phyloP scores from a whole-genome alignment of 139 green algal species.

The Chlorella sp. region DNA sequence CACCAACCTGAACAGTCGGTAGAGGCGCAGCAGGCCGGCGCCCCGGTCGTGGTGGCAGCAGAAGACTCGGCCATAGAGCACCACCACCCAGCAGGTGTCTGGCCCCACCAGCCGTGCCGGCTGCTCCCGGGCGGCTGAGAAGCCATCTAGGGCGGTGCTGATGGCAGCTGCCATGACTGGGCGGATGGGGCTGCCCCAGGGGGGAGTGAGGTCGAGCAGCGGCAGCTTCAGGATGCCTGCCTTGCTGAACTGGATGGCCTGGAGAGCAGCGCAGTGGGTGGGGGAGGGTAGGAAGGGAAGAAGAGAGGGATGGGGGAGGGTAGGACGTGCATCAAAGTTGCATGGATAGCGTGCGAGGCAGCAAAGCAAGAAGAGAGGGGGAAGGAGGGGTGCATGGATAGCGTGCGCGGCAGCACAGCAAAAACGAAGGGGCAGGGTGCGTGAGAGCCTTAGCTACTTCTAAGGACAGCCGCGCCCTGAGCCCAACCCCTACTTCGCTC shows the following conservation, averaged over 20 bases:
- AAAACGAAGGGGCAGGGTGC: neutral
- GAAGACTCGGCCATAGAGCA: slow-evolving; percentile 35
- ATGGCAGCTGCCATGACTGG: slow-evolving; percentile 7
- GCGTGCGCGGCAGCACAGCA: neutral
- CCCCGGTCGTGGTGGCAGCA: slow-evolving; percentile 17
- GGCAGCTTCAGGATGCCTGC: slow-evolving; percentile 15
- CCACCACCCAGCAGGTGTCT: slow-evolving; percentile 36
- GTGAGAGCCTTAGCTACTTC: no score
- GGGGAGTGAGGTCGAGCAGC: slow-evolving; percentile 40
- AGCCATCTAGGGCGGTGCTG: slow-evolving; percentile 10
- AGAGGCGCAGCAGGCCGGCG: slow-evolving; percentile 22
- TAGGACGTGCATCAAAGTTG: neutral
- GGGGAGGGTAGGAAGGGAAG: neutral
- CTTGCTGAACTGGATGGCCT: slow-evolving; percentile 39
- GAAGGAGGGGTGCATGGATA: no score
- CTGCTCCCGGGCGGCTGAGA: neutral
- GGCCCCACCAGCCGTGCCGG: slow-evolving; percentile 1
- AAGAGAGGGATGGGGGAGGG: neutral
- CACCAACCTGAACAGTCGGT: slow-evolving; percentile 31
- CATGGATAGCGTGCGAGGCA: no score
- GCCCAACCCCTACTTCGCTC: neutral
- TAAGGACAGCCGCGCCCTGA: neutral
- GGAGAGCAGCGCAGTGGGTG: neutral
- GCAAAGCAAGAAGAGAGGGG: neutral
- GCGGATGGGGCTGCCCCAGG: slow-evolving; percentile 33